These are phyloP conservation scores for Lactarius akahatsu DNA, from an alignment of 768 basidiomycete species.

Conservation along the genomic window DNA sequence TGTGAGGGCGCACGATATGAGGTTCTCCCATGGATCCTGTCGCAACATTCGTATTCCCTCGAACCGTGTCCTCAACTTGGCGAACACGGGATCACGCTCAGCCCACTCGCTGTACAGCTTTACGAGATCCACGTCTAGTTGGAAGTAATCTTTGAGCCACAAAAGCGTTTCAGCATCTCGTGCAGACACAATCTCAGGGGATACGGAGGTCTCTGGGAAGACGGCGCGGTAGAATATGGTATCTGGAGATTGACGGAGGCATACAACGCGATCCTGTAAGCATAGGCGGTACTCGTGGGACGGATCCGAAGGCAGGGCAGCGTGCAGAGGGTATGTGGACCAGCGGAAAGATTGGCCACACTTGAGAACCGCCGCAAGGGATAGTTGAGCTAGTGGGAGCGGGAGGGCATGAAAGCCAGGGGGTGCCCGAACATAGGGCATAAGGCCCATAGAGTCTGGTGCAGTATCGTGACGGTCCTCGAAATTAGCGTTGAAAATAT, in stretches of 20 bases:
- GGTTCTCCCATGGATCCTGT: constrained; percentile 96
- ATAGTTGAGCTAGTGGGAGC: constrained; percentile 65
- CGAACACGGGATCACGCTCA: constrained; percentile 70
- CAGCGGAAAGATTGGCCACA: constrained; percentile 89
- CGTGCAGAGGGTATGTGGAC: constrained; percentile 50
- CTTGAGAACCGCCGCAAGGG: constrained; percentile 72
- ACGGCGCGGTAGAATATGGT: constrained; percentile 69
- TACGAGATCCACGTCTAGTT: constrained; percentile 72
- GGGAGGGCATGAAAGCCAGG: constrained; percentile 58
- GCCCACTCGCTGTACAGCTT: constrained; percentile 78
- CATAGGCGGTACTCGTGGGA: constrained; percentile 77
- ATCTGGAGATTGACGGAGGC: constrained; percentile 68
- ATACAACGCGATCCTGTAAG: constrained; percentile 78
- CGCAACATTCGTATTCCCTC: constrained; percentile 82
- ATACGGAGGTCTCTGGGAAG: constrained; percentile 49
- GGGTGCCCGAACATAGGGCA: too few species aligned
- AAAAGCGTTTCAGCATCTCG: constrained; percentile 63
- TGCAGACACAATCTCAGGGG: constrained; percentile 36
- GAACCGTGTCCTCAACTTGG: constrained; percentile 59
- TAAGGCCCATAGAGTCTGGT: too few species aligned
- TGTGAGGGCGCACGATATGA: constrained; percentile 71
- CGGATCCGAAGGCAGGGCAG: constrained; percentile 20
- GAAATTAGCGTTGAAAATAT: too few species aligned
- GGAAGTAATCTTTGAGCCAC: constrained; percentile 88
- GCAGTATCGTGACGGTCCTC: too few species aligned